Percentiles rank a stretch among this genome's conserved stretches.
These are phyloP conservation scores for Amanita subjunquillea DNA, from an alignment of 768 basidiomycete species.

Conservation along the genomic window DNA sequence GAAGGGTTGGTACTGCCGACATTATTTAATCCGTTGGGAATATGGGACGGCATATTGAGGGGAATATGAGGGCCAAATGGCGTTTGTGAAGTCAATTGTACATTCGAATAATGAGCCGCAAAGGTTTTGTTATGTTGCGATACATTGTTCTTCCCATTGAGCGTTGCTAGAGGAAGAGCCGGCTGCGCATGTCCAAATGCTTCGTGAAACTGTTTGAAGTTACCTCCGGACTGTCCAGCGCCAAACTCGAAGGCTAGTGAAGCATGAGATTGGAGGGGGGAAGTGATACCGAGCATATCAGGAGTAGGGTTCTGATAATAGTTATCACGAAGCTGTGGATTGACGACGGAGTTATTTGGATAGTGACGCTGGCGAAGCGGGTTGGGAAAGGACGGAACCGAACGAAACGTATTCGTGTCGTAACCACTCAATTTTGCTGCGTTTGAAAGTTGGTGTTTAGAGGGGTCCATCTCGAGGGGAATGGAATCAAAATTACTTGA, in stretches of 20 bases:
- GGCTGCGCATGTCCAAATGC: slow-evolving; percentile 1
- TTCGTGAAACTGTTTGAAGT: slow-evolving; percentile 1
- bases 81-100: slow-evolving; percentile 60
- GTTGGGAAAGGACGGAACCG: slow-evolving; percentile 26
- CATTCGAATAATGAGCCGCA: slow-evolving; percentile 14
- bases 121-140: slow-evolving; percentile 14
- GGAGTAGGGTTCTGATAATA: slow-evolving; percentile 24
- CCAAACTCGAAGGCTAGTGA: slow-evolving; percentile 25
- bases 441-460: slow-evolving; percentile 22
- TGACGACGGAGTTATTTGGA: slow-evolving; percentile 21
- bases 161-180: not conserved
- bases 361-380: slow-evolving; percentile 34
- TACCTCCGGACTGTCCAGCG: slow-evolving; percentile 12
- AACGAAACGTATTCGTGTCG: slow-evolving; percentile 18
- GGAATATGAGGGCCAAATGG: slow-evolving; percentile 66
- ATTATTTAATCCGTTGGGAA: slow-evolving; percentile 10
- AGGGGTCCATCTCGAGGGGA: slow-evolving; percentile 23
- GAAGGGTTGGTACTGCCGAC: slow-evolving; percentile 4
- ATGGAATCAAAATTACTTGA: slow-evolving; percentile 26
- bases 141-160: slow-evolving; percentile 2
- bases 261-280: slow-evolving; percentile 27
- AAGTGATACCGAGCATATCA: slow-evolving; percentile 24
- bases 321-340: slow-evolving; percentile 13
- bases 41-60: slow-evolving; percentile 20
- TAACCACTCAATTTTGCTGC: slow-evolving; percentile 26